A percentile compares a stretch with the other conserved stretches of the same genome.
phyloP scores from a whole-genome alignment of 768 basidiomycete species.

The Candolleomyces efflorescens region DNA sequence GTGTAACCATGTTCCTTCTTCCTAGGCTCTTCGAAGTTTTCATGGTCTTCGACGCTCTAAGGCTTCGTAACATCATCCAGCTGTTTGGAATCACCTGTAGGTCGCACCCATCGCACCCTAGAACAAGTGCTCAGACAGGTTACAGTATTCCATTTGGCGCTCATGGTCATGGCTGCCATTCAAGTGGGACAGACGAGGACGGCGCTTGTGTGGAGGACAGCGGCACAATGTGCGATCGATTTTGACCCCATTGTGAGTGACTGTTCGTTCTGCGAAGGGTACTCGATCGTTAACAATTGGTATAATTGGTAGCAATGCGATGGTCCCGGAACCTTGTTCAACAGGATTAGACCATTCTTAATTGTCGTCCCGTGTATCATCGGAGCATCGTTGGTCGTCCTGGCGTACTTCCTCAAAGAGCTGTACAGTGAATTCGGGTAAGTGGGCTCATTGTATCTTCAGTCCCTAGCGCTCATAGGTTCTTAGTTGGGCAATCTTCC shows the following conservation, averaged over 20 bases:
- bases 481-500: conserved; percentile 84
- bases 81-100: conserved; percentile 67
- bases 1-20: background rate
- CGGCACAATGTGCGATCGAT: conserved; percentile 28
- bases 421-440: conserved; percentile 84
- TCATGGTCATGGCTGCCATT: conserved; percentile 69
- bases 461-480: conserved; percentile 1
- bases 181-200: conserved; percentile 73
- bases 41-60: conserved; percentile 82
- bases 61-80: conserved; percentile 75
- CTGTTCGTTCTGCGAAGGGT: background rate
- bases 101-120: conserved; percentile 13
- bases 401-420: conserved; percentile 66
- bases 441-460: conserved; percentile 17
- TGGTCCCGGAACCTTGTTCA: conserved; percentile 55
- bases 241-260: conserved; percentile 37
- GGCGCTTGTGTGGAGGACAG: conserved; percentile 41
- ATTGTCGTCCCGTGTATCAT: conserved; percentile 73
- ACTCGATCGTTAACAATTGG: background rate
- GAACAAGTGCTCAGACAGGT: background rate
- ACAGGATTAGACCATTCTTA: conserved; percentile 57
- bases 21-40: conserved; percentile 73
- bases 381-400: conserved; percentile 55
- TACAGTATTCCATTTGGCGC: conserved; percentile 69
- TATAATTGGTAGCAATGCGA: conserved; percentile 36